Evolutionary conservation across 2,329 filamentous ascomycete genomes (phyloP), one percentile per base, ranked within the genome.

Genomic region (Fusarium acutatum): DNA sequence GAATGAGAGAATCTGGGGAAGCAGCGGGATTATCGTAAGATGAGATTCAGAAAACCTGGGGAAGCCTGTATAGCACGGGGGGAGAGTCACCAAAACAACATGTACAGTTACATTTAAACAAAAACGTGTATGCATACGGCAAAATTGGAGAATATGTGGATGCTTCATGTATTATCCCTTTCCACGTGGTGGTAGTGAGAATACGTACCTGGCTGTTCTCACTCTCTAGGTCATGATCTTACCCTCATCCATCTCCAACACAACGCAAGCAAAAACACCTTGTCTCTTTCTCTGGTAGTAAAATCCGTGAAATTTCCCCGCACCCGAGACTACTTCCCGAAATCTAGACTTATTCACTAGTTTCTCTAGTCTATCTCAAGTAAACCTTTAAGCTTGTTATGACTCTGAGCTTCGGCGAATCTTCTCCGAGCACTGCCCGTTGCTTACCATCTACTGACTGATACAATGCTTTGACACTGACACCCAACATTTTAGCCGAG

Each of bases 201-300:
- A 26, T 38, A 47, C 57, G 67, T 52, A 57, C 49, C 32, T 52
- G 49, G 49, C 17, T 26, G n/a, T 26, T 6, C 32, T 52, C 32
- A 22, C 38, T 43, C 34, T 32, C 37, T 30, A 30, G 57, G 52
- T 37, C 62, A 62, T 69, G 66, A 71, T 47, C 56, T 54, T 71
- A 37, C 41, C 9, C 17, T 57, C 66, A 70, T 47, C 52, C 67
- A 67, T 67, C 67, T 71, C 69, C 67, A 71, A 69, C 30, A 67
- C 47, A 35, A 66, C 52, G 5, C 35, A 5, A 13, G 24, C 17
- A 44, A 24, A 46, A 32, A 26, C n/a, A 26, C 18, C 6, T 30
- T 26, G 24, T 6, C n/a, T 14, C 28, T 32, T 28, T 32, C 47
- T 24, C n/a, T 34, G 17, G 9, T 18, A 26, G 49, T 7, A 12